These are phyloP conservation scores for Fusarium torreyae DNA, from an alignment of 2,329 filamentous ascomycete species.

Conservation along the genomic window DNA sequence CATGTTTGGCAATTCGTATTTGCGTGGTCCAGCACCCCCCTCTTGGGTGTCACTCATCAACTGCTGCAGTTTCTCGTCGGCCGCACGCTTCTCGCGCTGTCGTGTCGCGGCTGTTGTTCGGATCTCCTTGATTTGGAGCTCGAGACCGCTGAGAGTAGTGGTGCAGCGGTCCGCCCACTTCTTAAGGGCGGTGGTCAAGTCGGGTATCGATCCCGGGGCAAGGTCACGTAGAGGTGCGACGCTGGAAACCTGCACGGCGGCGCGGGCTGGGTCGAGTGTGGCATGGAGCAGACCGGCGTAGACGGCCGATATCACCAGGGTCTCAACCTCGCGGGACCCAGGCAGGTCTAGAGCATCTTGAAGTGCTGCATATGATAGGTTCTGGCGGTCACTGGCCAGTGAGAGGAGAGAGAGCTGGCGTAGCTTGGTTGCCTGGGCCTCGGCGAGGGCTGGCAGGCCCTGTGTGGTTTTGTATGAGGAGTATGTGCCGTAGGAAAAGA, in stretches of 20 bases:
- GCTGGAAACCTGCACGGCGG: constrained; percentile 82
- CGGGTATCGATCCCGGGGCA: constrained; percentile 77
- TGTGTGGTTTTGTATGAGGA: constrained; percentile 72
- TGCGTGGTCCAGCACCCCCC: constrained; percentile 52
- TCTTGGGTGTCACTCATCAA: constrained; percentile 65
- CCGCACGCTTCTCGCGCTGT: constrained; percentile 64
- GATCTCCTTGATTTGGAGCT: constrained; percentile 79
- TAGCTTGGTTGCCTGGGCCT: constrained; percentile 85
- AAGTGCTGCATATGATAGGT: constrained; percentile 82
- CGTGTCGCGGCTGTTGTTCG: constrained; percentile 70
- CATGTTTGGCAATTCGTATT: constrained; percentile 43
- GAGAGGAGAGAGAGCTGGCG: constrained; percentile 91
- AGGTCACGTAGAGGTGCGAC: constrained; percentile 91
- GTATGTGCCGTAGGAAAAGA: constrained; percentile 95
- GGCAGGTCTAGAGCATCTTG: constrained; percentile 76
- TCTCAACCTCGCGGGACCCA: constrained; percentile 81
- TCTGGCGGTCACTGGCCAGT: constrained; percentile 76
- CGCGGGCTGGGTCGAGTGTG: constrained; percentile 84
- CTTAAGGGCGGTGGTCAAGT: constrained; percentile 77
- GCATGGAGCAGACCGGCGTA: constrained; percentile 87
- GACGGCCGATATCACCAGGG: constrained; percentile 87
- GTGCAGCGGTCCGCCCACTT: constrained; percentile 87
- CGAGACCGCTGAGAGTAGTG: constrained; percentile 79
- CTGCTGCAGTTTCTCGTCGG: constrained; percentile 64
- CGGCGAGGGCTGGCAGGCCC: constrained; percentile 78